Evolutionary conservation across 371 early-diverging fungal species (phyloP).

Genomic region (Apophysomyces ossiformis): DNA sequence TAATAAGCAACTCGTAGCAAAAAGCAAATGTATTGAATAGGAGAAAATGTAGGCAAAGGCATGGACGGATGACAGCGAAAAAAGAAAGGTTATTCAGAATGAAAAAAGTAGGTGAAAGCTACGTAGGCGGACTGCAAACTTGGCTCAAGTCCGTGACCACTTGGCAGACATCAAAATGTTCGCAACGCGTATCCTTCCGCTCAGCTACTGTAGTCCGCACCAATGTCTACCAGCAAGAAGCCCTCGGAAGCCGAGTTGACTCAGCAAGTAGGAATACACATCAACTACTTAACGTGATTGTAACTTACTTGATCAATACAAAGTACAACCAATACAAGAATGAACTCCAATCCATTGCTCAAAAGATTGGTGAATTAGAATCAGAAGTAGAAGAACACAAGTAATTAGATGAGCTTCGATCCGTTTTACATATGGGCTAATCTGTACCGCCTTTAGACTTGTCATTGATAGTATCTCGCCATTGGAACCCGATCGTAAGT

Average conservation of each 20-base stretch:
- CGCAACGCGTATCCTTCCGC: neutral
- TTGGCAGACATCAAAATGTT: neutral
- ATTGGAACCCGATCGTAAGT: constrained; percentile 83
- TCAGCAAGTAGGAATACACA: constrained; percentile 37
- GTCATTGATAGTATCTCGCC: constrained; percentile 93
- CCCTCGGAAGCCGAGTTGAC: constrained; percentile 54
- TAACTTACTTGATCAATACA: neutral
- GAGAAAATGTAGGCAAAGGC: too few species aligned
- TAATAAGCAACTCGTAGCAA: too few species aligned
- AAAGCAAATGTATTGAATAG: too few species aligned
- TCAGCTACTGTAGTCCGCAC: neutral
- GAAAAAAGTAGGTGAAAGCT: too few species aligned
- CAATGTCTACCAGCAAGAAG: constrained; percentile 36
- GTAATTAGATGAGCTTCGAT: constrained; percentile 41
- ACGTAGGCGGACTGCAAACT: neutral
- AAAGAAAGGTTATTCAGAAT: too few species aligned
- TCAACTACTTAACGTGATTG: neutral
- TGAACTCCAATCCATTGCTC: constrained; percentile 84
- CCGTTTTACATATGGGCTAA: neutral
- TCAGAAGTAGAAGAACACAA: constrained; percentile 94
- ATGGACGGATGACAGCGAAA: too few species aligned
- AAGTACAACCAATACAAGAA: constrained; percentile 84
- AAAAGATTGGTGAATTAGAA: constrained; percentile 94
- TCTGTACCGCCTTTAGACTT: constrained; percentile 55
- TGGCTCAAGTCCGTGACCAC: neutral